Evolutionary conservation across 192 early-diverging fungal genomes (phyloP), one percentile per base, ranked within the genome.

Genomic region (Rhizophagus sp.): DNA sequence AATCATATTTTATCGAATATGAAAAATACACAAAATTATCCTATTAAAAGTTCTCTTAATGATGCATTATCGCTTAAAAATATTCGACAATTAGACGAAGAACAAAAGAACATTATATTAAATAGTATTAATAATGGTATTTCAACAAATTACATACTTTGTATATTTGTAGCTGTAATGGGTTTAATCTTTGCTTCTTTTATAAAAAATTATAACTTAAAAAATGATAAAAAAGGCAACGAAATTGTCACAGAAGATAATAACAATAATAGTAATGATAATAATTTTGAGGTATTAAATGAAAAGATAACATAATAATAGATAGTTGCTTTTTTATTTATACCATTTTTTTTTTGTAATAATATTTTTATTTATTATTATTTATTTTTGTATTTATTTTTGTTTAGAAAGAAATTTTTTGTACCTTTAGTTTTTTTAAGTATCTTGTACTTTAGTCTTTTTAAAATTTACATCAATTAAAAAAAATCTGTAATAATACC

Each of bases 141-240:
- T 34, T 7, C 62, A 19, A 50, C 9, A n/a, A 76, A 47, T 41
- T 76, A 63, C 12, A 39, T 10, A 41, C 15, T 76, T 61, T 62
- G 57, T 39, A 62, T 76, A 24, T 50, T 76, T 30, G 64, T 76
- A 12, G 33, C 74, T 36, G 34, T 36, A n/a, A 24, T 76, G 17
- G 62, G 57, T 17, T 41, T 76, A n/a, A 61, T 76, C 13, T 76
- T 76, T 25, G 24, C 74, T 17, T 41, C 33, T 15, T 76, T 76
- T 63, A 63, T 76, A 24, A 76, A 36, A 34, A 62, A 63, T 63
- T 76, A 63, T 33, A 19, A 74, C 27, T 30, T 74, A 22, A 70
- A 9, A 39, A 3, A 41, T 4, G 9, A 9, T 24, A 6, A 12
- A 19, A 10, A 11, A 0, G 4, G 36, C 3, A 4, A 36, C 22